Evolutionary conservation across 805 yeast species (phyloP), one percentile per base, ranked within the genome.

Genomic region (Suhomyces prunicola): DNA sequence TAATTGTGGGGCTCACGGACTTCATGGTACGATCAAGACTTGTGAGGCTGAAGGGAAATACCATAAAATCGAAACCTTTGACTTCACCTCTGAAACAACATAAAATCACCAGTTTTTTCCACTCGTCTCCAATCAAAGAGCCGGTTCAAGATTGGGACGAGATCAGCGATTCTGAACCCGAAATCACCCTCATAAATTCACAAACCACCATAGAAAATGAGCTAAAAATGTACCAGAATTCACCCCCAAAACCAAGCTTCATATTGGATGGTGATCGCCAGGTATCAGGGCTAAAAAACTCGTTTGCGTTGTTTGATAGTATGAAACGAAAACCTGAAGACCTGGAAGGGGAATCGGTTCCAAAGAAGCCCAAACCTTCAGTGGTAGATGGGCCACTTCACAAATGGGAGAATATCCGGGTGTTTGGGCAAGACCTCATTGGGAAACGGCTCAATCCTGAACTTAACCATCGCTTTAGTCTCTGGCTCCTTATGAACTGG

Each of bases 401-500:
- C 29, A 19, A 27, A 24, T 26, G 48, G 42, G 55, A 53, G 13
- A 44, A 54, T 10, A 54, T 68, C 35, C 59, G 55, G 36, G 58
- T 73, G 2, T 72, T 69, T 60, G 77, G 68, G 50, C 77, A 75
- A 23, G 53, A 55, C 12, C 50, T 70, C 5, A 48, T 73, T 5
- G 57, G 66, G 2, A 52, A 53, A 17, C 60, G 60, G 36, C 54
- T 73, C 12, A 62, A 61, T 50, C 69, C 70, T 2, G 51, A 50
- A 15, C 46, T 54, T 13, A 56, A 57, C 29, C 22, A 48, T 4
- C 52, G 53, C 12, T 72, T 62, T 57, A 61, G 53, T 40, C 10
- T 74, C 5, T 71, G 76, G 77, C 51, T 57, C 12, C 51, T 73
- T 33, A 48, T 71, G 10, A 62, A 64, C 39, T 74, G 78, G 78